These are phyloP conservation scores for Candida tibetensis DNA, from an alignment of 805 yeast genomes.

Conservation along the genomic window DNA sequence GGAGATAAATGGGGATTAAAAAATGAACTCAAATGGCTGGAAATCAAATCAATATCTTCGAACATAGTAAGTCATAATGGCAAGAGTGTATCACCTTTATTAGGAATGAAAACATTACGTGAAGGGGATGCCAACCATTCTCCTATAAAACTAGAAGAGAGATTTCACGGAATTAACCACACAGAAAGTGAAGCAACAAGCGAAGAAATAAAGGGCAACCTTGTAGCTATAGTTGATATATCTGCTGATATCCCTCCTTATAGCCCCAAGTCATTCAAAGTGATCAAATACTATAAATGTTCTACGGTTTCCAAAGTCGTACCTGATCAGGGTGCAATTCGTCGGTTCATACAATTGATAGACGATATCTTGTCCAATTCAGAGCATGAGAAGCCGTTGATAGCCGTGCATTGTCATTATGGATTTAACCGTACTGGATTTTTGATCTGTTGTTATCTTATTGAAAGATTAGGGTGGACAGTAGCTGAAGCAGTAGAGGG, in stretches of 20 bases:
- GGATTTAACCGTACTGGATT: slow-evolving; percentile 81
- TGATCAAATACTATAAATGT: slow-evolving; percentile 62
- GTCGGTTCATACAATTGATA: slow-evolving; percentile 52
- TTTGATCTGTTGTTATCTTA: slow-evolving; percentile 63
- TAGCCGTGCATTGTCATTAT: slow-evolving; percentile 77
- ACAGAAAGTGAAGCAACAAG: slow-evolving; percentile 22
- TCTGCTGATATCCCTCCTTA: slow-evolving; percentile 71
- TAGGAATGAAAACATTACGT: slow-evolving; percentile 74
- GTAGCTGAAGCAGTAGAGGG: slow-evolving; percentile 64
- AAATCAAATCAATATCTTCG: slow-evolving; percentile 49
- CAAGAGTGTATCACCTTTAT: slow-evolving; percentile 42
- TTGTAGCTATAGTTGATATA: slow-evolving; percentile 64
- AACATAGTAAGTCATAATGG: slow-evolving; percentile 34
- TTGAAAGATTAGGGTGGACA: slow-evolving; percentile 56
- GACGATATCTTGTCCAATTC: slow-evolving; percentile 40
- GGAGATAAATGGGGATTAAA: slow-evolving; percentile 80
- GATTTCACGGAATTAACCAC: slow-evolving; percentile 39
- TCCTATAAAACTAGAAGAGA: slow-evolving; percentile 51
- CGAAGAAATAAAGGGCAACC: slow-evolving; percentile 28
- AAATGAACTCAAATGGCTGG: slow-evolving; percentile 70
- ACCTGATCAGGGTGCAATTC: slow-evolving; percentile 60
- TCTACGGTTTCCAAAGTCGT: slow-evolving; percentile 78
- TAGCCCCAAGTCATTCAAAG: slow-evolving; percentile 52
- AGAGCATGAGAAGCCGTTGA: slow-evolving; percentile 29
- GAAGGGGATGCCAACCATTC: slow-evolving; percentile 62